Base-by-base conservation (phyloP, 257 asterid species). In the Nicotiana paniculata region DNA sequence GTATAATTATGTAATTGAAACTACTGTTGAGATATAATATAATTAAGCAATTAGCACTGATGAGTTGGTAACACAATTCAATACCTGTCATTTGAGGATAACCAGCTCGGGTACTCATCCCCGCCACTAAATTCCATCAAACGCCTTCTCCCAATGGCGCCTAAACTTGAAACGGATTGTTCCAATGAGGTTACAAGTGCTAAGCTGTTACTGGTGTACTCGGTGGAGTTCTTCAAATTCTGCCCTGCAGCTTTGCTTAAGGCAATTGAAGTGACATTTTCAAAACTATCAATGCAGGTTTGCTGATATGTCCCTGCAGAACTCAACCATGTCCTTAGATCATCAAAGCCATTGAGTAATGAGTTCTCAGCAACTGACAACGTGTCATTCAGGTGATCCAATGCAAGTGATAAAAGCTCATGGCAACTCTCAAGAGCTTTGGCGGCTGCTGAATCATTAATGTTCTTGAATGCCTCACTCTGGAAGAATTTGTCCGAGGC, bases 261-360 rank as follows among this genome's bases (percentile, higher is more conserved):
- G 48, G n/a, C 82, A 0, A 43, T 30, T 1, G 89, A 70, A 3
- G 77, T 78, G 57, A 59, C 82, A 30, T 30, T 69, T 6, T 80
- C 86, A 24, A 95, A 48, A 3, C 89, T 94, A 33, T 92, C 97
- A 0, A 92, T 67, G 88, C 98, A 95, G 4, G 98, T 93, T 24
- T 92, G 88, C 62, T 88, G 97, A 69, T 86, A 92, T 9, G 98
- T 92, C 33, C 90, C 94, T 0, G 98, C 93, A 4, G 98, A 89
- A 68, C 97, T 95, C 57, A 95, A 81, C 98, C 98, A 95, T 0
- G 97, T 95, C 30, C 84, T 67, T 61, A 95, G 61, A 85, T 93
- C 97, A 15, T 77, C 88, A 0, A 92, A 83, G 5, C 82, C 88
- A 16, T 88, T 86, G 2, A 59, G 17, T 54, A 89, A 28, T 0